Evolutionary conservation across 2,329 filamentous ascomycete genomes (phyloP).

Genomic region (Phyllachora maydis): DNA sequence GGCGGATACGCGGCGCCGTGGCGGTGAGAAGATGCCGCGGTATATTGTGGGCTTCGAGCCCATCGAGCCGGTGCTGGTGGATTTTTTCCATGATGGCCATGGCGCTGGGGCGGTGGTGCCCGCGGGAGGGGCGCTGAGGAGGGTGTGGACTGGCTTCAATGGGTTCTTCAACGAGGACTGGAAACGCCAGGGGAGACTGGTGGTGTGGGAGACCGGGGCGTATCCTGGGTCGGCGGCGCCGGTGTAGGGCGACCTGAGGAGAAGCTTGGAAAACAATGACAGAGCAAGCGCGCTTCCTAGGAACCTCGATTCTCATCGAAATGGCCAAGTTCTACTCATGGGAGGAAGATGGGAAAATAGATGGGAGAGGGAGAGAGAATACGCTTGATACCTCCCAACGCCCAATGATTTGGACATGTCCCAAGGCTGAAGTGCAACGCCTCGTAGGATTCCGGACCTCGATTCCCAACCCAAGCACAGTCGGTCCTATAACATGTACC

Average conservation of each 20-base stretch:
- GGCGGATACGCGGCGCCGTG: constrained; percentile 2
- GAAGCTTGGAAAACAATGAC: background rate
- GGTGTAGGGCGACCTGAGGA: no score
- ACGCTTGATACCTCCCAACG: no score
- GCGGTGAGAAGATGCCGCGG: constrained; percentile 23
- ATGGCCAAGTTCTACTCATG: no score
- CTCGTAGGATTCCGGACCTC: no score
- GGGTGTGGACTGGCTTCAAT: constrained; percentile 36
- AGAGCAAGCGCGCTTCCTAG: no score
- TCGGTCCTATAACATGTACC: constrained; percentile 12
- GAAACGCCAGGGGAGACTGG: constrained; percentile 30
- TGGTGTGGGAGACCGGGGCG: constrained; percentile 35
- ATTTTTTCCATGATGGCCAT: constrained; percentile 21
- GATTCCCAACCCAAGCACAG: no score
- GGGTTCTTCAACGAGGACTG: constrained; percentile 42
- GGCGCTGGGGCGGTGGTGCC: constrained; percentile 16
- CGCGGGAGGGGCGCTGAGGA: constrained; percentile 19
- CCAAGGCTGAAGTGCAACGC: no score
- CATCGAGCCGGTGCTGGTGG: constrained; percentile 23
- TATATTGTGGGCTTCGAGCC: constrained; percentile 42
- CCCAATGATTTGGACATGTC: no score
- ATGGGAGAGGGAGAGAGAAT: no score
- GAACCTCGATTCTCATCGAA: no score
- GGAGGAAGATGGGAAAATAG: no score
- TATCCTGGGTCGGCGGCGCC: constrained; percentile 5